Conservation (phyloP, 2,329 filamentous ascomycete genomes). For the Aspergillus sergii region DNA sequence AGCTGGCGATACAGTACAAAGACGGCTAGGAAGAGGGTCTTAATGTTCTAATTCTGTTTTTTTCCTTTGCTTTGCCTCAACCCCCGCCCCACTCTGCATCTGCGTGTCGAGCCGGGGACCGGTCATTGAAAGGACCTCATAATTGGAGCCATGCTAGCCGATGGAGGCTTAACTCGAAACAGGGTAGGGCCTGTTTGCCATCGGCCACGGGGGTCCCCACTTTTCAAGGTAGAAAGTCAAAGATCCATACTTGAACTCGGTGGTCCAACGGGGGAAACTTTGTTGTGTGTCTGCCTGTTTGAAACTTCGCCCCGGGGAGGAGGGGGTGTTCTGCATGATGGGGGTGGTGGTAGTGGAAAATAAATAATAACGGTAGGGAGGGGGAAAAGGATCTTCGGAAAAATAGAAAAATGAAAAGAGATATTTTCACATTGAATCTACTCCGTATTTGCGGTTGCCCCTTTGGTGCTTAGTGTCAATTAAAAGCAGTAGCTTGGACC, state of each 20-base stretch:
- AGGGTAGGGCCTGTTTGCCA: constrained; percentile 6
- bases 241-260: constrained; percentile 5
- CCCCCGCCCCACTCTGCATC: not conserved
- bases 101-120: constrained; percentile 8
- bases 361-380: not conserved
- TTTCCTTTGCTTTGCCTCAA: not conserved
- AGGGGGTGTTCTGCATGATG: not conserved
- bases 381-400: not conserved
- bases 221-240: constrained; percentile 3
- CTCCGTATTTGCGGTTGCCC: not conserved
- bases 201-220: constrained; percentile 10
- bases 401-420: not conserved
- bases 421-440: not conserved
- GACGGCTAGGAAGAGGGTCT: not conserved
- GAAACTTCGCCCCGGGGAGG: constrained; percentile 3
- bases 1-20: constrained; percentile 3
- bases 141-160: constrained; percentile 7
- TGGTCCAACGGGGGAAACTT: constrained; percentile 5
- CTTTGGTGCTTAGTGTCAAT: constrained; percentile 5
- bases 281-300: constrained; percentile 5
- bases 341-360: not conserved
- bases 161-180: constrained; percentile 12
- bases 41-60: not conserved
- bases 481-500: constrained; percentile 14
- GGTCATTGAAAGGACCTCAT: constrained; percentile 7